Conservation (phyloP, 2,329 filamentous ascomycete genomes). For the Sarocladiaceae sp. region DNA sequence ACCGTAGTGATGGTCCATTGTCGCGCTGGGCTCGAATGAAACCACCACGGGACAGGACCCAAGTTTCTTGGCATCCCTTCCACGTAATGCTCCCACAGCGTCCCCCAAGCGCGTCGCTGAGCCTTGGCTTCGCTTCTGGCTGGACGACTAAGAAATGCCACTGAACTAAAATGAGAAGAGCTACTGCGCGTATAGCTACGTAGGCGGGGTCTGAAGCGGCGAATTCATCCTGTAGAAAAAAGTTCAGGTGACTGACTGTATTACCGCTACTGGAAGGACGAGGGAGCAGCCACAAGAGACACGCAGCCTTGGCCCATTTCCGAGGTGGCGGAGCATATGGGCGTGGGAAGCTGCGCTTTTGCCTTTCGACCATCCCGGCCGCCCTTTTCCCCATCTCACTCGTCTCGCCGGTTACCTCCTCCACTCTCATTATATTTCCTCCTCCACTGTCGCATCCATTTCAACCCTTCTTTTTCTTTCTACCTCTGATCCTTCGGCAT, state of each 20-base stretch:
- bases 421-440: slow-evolving; percentile 1
- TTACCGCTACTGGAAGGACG: not conserved
- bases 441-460: slow-evolving; percentile 1
- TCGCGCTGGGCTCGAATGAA: not conserved
- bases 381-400: not conserved
- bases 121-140: not conserved
- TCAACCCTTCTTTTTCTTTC: not conserved
- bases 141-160: not conserved
- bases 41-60: slow-evolving; percentile 2
- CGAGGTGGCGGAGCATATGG: slow-evolving; percentile 2
- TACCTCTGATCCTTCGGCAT: not conserved
- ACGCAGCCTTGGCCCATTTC: slow-evolving; percentile 2
- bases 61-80: slow-evolving; percentile 2
- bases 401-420: not conserved
- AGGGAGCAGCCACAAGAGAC: slow-evolving; percentile 6
- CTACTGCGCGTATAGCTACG: not conserved
- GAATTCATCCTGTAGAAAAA: no score
- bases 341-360: not conserved
- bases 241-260: not conserved
- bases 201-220: not conserved
- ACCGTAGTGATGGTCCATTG: not conserved
- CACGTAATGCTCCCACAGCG: not conserved
- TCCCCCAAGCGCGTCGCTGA: not conserved
- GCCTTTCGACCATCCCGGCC: slow-evolving; percentile 2
- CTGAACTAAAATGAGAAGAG: not conserved